Conservation (phyloP, 257 asterid species). For the Cynanchum wilfordii region DNA sequence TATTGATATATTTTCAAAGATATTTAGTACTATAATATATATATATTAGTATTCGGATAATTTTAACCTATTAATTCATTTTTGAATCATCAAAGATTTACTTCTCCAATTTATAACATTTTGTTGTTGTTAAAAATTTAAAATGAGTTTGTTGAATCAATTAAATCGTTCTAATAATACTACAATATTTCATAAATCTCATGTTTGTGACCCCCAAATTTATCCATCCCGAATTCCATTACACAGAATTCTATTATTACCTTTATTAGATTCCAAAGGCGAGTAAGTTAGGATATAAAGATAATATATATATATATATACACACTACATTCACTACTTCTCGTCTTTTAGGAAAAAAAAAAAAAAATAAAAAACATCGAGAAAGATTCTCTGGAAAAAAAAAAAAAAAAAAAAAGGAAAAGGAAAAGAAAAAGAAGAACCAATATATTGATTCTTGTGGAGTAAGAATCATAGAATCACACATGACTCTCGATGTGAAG, state of each 20-base stretch:
- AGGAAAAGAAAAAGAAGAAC: background rate
- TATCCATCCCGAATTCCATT: background rate
- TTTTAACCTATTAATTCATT: too few species aligned
- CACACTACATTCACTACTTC: background rate
- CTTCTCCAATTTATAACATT: too few species aligned
- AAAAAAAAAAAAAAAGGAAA: background rate
- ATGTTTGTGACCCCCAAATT: background rate
- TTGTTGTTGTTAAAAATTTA: too few species aligned
- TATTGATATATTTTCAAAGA: too few species aligned
- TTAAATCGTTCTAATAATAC: too few species aligned
- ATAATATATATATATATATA: too few species aligned
- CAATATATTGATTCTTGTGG: background rate
- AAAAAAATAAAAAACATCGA: background rate
- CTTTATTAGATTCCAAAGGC: background rate
- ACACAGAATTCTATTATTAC: background rate
- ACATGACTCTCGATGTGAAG: background rate
- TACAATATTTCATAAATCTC: too few species aligned
- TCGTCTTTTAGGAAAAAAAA: background rate
- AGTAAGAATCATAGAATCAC: constrained; percentile 4
- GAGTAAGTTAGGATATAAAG: background rate
- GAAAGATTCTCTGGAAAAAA: constrained; percentile 1
- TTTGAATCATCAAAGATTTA: too few species aligned
- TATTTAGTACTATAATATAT: too few species aligned
- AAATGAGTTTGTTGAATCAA: too few species aligned
- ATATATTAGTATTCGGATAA: too few species aligned